These are phyloP conservation scores for Pseudocercospora fuligena DNA, from an alignment of 2,329 filamentous ascomycete species.

Conservation along the genomic window DNA sequence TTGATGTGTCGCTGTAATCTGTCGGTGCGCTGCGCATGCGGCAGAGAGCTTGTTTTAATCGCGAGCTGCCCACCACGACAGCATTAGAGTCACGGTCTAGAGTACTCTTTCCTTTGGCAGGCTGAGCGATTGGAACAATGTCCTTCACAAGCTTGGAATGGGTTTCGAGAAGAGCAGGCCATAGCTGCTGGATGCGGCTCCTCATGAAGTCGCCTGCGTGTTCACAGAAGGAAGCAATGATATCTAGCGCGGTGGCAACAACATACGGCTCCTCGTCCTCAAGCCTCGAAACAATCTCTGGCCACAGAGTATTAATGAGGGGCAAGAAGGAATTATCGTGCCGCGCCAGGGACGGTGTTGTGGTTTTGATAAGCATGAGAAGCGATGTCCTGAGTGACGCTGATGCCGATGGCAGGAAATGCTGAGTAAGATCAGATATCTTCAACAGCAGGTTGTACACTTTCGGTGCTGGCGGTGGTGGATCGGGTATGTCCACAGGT, in stretches of 20 bases:
- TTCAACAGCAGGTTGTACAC: constrained; percentile 81
- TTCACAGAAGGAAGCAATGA: constrained; percentile 70
- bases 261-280: constrained; percentile 72
- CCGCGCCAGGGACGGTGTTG: constrained; percentile 71
- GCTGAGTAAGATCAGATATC: constrained; percentile 82
- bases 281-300: constrained; percentile 72
- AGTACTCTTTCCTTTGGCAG: background rate
- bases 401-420: constrained; percentile 86
- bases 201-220: constrained; percentile 81
- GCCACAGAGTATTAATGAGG: constrained; percentile 89
- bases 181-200: constrained; percentile 75
- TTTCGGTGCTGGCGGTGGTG: constrained; percentile 69
- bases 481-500: constrained; percentile 34
- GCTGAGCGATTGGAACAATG: constrained; percentile 16
- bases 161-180: constrained; percentile 50
- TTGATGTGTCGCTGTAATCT: constrained; percentile 60
- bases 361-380: constrained; percentile 74
- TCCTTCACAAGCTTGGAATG: constrained; percentile 23
- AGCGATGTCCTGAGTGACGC: constrained; percentile 78
- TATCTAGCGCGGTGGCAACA: constrained; percentile 69
- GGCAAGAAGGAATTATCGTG: constrained; percentile 87
- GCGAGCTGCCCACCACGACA: background rate
- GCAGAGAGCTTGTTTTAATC: constrained; percentile 24
- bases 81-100: constrained; percentile 5
- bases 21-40: constrained; percentile 28